Conservation (phyloP, 192 early-diverging fungal genomes). For the Oehlia diaphana region DNA sequence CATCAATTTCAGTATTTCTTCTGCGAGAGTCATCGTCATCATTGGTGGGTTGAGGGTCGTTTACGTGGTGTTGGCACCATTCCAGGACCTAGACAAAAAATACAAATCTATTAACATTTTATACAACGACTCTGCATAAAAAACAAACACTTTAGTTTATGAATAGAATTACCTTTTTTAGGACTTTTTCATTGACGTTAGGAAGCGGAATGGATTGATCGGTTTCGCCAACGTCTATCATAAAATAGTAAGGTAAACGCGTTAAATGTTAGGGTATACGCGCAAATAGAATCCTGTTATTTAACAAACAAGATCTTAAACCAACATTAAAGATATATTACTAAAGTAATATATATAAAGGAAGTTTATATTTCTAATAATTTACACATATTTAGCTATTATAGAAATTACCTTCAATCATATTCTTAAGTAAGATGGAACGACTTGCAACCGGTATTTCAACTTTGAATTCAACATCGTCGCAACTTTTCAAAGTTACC, state of each 20-base stretch:
- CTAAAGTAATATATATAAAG: background rate
- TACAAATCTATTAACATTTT: background rate
- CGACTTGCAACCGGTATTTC: slow-evolving; percentile 67
- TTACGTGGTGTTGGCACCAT: slow-evolving; percentile 77
- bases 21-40: slow-evolving; percentile 54
- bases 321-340: background rate
- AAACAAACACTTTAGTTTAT: background rate
- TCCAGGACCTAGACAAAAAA: slow-evolving; percentile 63
- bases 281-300: background rate
- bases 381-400: background rate
- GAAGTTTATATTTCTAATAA: background rate
- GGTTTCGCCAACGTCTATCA: slow-evolving; percentile 62
- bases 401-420: slow-evolving; percentile 61
- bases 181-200: slow-evolving; percentile 71
- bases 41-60: slow-evolving; percentile 63
- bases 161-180: slow-evolving; percentile 59
- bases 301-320: background rate
- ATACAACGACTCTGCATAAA: background rate
- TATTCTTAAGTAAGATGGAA: slow-evolving; percentile 77
- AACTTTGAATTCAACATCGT: slow-evolving; percentile 62
- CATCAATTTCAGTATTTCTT: slow-evolving; percentile 72
- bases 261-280: background rate
- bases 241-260: background rate
- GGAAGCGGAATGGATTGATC: slow-evolving; percentile 74
- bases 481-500: slow-evolving; percentile 65